Evolutionary conservation across 1,284 basidiomycete genomes (phyloP).

Genomic region (Trametes sp.): DNA sequence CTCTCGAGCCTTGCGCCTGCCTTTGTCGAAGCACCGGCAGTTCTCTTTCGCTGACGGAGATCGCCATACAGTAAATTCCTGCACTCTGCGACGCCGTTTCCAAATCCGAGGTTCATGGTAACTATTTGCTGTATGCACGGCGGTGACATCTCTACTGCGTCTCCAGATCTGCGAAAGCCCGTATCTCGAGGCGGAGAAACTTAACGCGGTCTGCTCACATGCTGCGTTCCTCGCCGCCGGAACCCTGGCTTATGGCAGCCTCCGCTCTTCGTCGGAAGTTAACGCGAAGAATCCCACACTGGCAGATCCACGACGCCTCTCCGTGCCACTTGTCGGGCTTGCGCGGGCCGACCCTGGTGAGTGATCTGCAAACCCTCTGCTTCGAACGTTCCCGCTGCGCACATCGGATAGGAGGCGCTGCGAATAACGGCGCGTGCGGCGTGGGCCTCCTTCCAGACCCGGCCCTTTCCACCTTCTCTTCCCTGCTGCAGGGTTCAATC

Average conservation of each 20-base stretch:
- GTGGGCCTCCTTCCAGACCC: neutral
- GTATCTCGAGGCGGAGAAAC: neutral
- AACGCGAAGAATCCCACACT: slow-evolving; percentile 11
- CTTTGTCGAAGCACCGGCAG: too few species aligned
- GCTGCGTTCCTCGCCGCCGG: slow-evolving; percentile 1
- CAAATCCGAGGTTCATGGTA: too few species aligned
- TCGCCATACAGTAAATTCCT: too few species aligned
- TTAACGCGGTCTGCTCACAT: slow-evolving; percentile 3
- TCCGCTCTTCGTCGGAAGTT: slow-evolving; percentile 20
- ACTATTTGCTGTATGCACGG: too few species aligned
- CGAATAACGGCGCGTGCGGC: neutral
- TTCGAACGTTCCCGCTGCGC: slow-evolving; percentile 1
- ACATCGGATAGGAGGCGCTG: neutral
- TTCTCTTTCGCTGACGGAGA: too few species aligned
- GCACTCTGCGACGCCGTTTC: too few species aligned
- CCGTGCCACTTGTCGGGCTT: neutral
- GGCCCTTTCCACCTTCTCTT: neutral
- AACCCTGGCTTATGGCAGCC: slow-evolving; percentile 17
- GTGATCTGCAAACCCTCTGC: slow-evolving; percentile 14
- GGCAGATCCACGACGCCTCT: neutral
- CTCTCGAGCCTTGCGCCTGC: too few species aligned
- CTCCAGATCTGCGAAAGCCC: neutral
- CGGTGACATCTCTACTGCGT: neutral
- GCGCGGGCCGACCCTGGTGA: neutral
- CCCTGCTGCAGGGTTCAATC: neutral